Base-by-base conservation (phyloP, 352 stramenopile species). In the Blastocystis sp. region DNA sequence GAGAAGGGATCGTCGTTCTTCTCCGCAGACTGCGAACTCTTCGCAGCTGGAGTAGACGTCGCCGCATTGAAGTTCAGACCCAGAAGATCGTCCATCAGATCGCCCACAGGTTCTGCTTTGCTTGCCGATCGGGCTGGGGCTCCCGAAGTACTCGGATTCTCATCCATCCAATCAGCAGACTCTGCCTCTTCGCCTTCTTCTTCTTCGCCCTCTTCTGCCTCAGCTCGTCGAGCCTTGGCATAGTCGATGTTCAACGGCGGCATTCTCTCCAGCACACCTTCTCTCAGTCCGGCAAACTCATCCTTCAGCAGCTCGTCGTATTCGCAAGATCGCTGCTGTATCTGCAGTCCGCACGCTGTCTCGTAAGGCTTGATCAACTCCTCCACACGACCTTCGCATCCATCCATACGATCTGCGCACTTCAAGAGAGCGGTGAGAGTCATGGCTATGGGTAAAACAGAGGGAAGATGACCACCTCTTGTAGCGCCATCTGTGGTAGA, bases 281-380 rank as follows among this genome's bases (percentile, higher is more conserved):
- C 90, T 90, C 34, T 93, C 90, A 76, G 30, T 20, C 13, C 62
- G 26, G 76, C 59, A 39, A 43, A 68, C 26, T 18, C 50, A 16
- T 88, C 54, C 3, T 20, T 13, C 64, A 88, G 45, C 30, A 88
- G 37, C 30, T 63, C 76, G 18, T 43, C 26, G 54, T 90, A 99
- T 92, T 99, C 97, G 62, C 94, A 98, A 13, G 96, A 94, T 43
- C 96, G 94, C 64, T 98, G 94, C 92, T 99, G 96, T n/a, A 98
- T 92, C 90, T 99, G 96, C 6, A 98, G 91, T 37, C 24, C 13
- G 47, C 39, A 56, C 0, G 59, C 59, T 7, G 76, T 88, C 64
- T 96, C 94, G 90, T 98, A 96, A 56, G 95, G 94, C 47, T 92
- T 93, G 24, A 98, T 93, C 73, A 98, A 91, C 53, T 92, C 92